These are phyloP conservation scores for Vachellia collinsii DNA, from an alignment of 306 rosid genomes.

Conservation along the genomic window DNA sequence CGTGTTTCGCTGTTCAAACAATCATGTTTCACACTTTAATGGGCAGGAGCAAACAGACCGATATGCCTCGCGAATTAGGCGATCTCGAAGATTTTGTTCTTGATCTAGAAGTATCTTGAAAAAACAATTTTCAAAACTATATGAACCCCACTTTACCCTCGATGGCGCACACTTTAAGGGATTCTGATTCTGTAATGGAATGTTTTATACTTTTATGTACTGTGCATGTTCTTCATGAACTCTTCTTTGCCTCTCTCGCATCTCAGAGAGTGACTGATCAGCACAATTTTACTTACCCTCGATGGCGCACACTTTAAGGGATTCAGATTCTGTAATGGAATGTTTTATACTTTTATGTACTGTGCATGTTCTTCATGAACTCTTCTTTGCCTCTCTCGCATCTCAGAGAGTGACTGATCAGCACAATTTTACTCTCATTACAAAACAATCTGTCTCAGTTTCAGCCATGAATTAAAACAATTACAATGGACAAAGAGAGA, in stretches of 20 bases:
- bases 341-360: background rate
- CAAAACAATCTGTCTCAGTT: background rate
- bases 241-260: background rate
- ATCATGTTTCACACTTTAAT: background rate
- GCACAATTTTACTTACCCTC: no score
- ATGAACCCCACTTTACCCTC: background rate
- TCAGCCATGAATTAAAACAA: background rate
- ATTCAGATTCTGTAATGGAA: background rate
- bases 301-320: background rate
- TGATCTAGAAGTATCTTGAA: background rate
- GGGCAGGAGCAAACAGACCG: background rate
- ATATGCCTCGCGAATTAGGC: background rate
- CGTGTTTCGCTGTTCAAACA: background rate
- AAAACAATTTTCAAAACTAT: background rate
- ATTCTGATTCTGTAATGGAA: background rate
- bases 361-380: background rate
- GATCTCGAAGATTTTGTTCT: constrained; percentile 2
- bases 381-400: background rate
- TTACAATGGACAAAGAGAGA: background rate
- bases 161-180: background rate
- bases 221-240: background rate
- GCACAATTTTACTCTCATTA: background rate
- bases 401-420: background rate
- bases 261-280: no score
- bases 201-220: background rate